Base-by-base conservation (phyloP, 331 rosid genomes). In the Acacia concinna region DNA sequence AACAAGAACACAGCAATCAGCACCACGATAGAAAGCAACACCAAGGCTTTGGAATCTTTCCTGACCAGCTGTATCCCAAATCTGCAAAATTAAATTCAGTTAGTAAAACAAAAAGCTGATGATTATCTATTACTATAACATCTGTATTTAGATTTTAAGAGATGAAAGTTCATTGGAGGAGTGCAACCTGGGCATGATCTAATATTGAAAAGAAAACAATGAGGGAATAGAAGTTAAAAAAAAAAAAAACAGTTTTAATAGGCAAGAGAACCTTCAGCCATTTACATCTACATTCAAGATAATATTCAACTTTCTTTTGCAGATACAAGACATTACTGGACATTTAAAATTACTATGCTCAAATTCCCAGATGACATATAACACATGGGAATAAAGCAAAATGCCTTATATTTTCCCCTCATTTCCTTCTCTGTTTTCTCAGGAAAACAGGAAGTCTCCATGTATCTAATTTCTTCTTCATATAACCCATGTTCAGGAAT, bases 21-120 rank as follows among this genome's bases (percentile, higher is more conserved):
- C 99, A 73, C 99, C 99, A 69, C 99, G 92, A 59, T 96, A 96
- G 84, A 96, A 96, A 83, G 99, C 99, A 84, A 96, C 99, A 67
- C 99, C 99, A 20, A 96, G 94, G 87, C 98, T 96, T 85, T 96
- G 99, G 76, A 96, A 96, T 82, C 99, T 89, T 81, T 96, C 99
- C 87, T 96, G 99, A 76, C 99, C 99, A 80, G 99, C 99, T 27
- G 99, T 96, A 88, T 93, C 99, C 99, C 99, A 96, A 74, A 96
- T 96, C 99, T 96, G 88, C 34, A 69, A 71, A 54, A 70, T 75
- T 81, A 64, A 82, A 47, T 62, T 60, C 30, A 27, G 14, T 23
- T 68, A 41, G 66, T 66, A 56, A 65, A 30, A 31, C 56, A 35
- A 10, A 74, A 47, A 31, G 44, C 13, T 41, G 21, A 52, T 8